phyloP scores from a whole-genome alignment of 1,284 basidiomycete genomes.

The Heterobasidion occidentale region DNA sequence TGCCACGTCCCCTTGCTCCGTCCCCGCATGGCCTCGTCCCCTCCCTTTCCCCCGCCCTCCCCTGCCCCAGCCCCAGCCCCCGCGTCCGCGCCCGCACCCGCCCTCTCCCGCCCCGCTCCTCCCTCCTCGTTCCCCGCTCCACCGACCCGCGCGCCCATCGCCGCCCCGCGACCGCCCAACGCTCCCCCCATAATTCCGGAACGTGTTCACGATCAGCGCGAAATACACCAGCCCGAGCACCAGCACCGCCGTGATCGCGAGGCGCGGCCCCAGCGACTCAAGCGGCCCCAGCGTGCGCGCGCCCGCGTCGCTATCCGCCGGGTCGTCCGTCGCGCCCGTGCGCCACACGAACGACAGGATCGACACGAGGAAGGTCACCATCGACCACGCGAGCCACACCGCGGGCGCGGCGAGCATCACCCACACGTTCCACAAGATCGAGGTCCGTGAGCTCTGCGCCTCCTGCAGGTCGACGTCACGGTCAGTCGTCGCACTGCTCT shows the following conservation, averaged over 20 bases:
- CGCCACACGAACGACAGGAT: conserved; percentile 72
- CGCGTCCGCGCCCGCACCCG: not conserved
- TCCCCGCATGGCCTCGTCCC: not conserved
- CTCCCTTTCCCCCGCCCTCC: not conserved
- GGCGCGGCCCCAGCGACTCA: conserved; percentile 43
- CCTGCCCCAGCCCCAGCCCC: not conserved
- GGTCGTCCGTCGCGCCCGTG: conserved; percentile 44
- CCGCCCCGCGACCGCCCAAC: not conserved
- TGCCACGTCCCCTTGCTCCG: not conserved
- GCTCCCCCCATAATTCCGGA: conserved; percentile 48
- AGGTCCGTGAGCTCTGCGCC: conserved; percentile 54
- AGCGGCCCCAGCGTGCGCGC: conserved; percentile 15
- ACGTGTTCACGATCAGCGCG: conserved; percentile 49
- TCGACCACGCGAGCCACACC: conserved; percentile 72
- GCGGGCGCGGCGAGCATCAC: conserved; percentile 67
- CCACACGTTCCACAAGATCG: conserved; percentile 77
- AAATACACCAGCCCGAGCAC: conserved; percentile 57
- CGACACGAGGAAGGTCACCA: conserved; percentile 60
- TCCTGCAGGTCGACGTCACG: conserved; percentile 30
- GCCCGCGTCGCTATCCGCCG: conserved; percentile 9
- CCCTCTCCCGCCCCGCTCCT: not conserved
- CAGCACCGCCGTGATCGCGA: conserved; percentile 48
- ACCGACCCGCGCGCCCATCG: not conserved
- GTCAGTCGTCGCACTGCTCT: too few relatives aligned
- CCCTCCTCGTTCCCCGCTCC: not conserved